These are phyloP conservation scores for Tolypocladium album DNA, from an alignment of 2,329 filamentous ascomycete genomes.

Conservation along the genomic window DNA sequence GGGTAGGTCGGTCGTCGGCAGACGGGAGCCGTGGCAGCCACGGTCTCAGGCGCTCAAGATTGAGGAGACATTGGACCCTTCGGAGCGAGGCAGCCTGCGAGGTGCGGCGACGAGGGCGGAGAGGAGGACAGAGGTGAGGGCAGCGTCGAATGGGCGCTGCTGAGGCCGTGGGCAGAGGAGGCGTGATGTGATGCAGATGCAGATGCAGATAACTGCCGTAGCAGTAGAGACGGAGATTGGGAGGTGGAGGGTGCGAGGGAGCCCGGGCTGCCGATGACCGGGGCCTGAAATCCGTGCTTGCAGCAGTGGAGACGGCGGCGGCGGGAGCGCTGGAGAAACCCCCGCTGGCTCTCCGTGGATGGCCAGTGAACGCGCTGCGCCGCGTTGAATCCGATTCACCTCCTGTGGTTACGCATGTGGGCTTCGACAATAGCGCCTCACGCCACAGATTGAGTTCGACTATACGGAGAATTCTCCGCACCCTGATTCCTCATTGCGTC, in stretches of 20 bases:
- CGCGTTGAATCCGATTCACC: background rate
- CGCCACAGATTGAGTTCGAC: no score
- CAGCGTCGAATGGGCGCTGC: no score
- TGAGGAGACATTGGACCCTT: conserved; percentile 7
- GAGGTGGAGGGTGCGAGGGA: background rate
- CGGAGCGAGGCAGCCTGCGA: background rate
- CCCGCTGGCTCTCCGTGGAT: background rate
- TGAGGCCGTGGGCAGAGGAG: background rate
- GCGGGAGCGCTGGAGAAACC: background rate
- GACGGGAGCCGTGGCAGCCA: background rate
- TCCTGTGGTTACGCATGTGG: no score
- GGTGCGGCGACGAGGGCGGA: background rate
- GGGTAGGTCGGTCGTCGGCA: background rate
- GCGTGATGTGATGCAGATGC: background rate
- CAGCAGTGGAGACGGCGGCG: background rate
- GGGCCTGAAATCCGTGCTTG: background rate
- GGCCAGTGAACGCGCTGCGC: background rate
- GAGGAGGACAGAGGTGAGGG: background rate
- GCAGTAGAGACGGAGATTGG: background rate
- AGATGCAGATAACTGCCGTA: background rate
- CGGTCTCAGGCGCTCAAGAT: conserved; percentile 7
- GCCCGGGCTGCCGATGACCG: background rate
- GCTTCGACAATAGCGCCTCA: background rate
- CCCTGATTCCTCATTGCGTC: background rate
- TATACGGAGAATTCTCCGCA: background rate